Evolutionary conservation across 805 yeast genomes (phyloP).

Genomic region (Clavispora vitiphila): DNA sequence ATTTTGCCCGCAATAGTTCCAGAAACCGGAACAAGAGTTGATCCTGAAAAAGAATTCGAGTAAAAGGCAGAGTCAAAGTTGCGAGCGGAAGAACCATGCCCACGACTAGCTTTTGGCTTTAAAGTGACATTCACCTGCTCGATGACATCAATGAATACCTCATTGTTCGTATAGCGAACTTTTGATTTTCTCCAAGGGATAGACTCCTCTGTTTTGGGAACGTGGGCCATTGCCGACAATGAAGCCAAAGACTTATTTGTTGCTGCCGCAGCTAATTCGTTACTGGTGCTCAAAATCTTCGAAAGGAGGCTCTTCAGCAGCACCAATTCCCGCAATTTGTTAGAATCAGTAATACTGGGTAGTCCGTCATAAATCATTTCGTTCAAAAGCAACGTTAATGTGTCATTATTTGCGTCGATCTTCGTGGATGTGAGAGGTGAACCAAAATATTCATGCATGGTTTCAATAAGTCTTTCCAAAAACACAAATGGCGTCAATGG

Average conservation of each 20-base stretch:
- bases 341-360: conserved; percentile 69
- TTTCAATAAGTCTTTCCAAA: conserved; percentile 43
- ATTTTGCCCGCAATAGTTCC: conserved; percentile 62
- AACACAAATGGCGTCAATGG: conserved; percentile 56
- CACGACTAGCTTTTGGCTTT: conserved; percentile 13
- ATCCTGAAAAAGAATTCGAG: conserved; percentile 13
- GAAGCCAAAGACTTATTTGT: conserved; percentile 17
- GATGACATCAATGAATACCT: conserved; percentile 75
- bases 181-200: conserved; percentile 77
- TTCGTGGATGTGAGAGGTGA: conserved; percentile 50
- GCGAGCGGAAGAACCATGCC: conserved; percentile 9
- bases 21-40: conserved; percentile 34
- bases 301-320: conserved; percentile 58
- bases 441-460: conserved; percentile 56
- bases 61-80: conserved; percentile 22
- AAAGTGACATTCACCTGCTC: conserved; percentile 61
- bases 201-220: conserved; percentile 5
- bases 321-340: conserved; percentile 62
- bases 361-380: conserved; percentile 76
- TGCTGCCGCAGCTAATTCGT: conserved; percentile 27
- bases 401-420: conserved; percentile 65
- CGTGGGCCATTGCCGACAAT: conserved; percentile 7
- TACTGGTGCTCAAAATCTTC: conserved; percentile 43
- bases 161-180: conserved; percentile 74
- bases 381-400: conserved; percentile 62